Base-by-base conservation (phyloP, 331 rosid species). In the Ulmus americana region DNA sequence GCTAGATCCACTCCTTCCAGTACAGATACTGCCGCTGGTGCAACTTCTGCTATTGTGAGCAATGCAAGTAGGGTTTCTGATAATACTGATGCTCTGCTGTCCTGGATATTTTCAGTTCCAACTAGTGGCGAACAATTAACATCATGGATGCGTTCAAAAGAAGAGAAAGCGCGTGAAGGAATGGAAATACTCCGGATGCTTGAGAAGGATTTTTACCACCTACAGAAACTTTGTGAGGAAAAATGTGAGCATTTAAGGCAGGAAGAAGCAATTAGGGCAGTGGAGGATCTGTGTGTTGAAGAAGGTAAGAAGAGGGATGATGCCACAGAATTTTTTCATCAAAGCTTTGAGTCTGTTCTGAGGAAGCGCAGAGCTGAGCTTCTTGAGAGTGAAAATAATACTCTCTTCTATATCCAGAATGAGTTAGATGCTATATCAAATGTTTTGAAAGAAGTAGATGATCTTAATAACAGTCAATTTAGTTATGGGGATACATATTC, bases 231-330 rank as follows among this genome's bases (percentile, higher is more conserved):
- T 42, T 90, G 95, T 79, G 97, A 90, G 79, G 80, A 82, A 70
- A 94, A 94, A 77, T 76, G 81, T 70, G 96, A 85, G 73, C 90
- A 82, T 16, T 48, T 90, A 53, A 80, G 70, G 76, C 76, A 82
- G 47, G 97, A 90, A 77, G 87, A 90, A 82, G 97, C 95, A 40
- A 68, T 87, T 57, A 96, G 81, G 80, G 76, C 82, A 10, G 82
- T 90, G 41, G 99, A 87, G 83, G 86, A 94, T 75, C 96, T 90
- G 44, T 90, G 96, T 71, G 77, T 85, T 59, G 96, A 81, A 76
- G 96, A 85, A 77, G 87, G 91, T 69, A 87, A 76, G 79, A 90
- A 80, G 83, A 84, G 87, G 88, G 90, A 84, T 61, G 79, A 65
- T 77, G 75, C 74, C 59, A 66, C 74, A 8, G 95, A 87, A 56